Conservation (phyloP, 2,329 filamentous ascomycete genomes). For the Byssothecium circinans region DNA sequence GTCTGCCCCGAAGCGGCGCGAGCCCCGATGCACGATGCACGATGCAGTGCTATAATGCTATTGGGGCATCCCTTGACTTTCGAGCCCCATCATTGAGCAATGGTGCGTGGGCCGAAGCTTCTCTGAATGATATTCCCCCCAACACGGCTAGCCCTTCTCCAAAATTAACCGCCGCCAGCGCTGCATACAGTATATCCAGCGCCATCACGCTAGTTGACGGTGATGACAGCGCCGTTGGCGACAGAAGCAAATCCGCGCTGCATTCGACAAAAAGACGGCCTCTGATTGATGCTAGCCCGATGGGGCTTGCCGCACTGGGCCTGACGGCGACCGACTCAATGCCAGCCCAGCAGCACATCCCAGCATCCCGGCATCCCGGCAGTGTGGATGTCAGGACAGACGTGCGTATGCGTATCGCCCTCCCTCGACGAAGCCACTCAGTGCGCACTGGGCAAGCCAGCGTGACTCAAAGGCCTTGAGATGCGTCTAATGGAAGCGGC, state of each 20-base stretch:
- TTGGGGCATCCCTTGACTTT: conserved; percentile 26
- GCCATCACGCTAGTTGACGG: conserved; percentile 21
- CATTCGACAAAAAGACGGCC: too few relatives aligned
- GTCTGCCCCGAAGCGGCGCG: conserved; percentile 27
- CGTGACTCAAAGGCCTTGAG: conserved; percentile 13
- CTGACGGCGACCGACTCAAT: not conserved
- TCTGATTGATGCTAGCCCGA: conserved; percentile 18
- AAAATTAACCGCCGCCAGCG: conserved; percentile 28
- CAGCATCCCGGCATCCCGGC: conserved; percentile 14
- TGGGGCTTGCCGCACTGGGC: conserved; percentile 4
- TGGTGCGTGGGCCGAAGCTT: conserved; percentile 15
- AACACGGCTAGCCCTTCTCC: conserved; percentile 24
- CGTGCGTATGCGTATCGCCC: conserved; percentile 8
- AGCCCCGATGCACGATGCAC: conserved; percentile 39
- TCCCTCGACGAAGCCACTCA: conserved; percentile 3
- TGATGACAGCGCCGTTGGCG: conserved; percentile 21
- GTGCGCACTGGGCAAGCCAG: conserved; percentile 8
- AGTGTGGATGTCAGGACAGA: conserved; percentile 11
- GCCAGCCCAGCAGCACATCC: conserved; percentile 11
- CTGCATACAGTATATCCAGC: too few relatives aligned
- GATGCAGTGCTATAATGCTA: conserved; percentile 18
- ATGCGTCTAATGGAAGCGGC: conserved; percentile 3
- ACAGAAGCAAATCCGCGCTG: conserved; percentile 20
- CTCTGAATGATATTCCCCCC: conserved; percentile 22
- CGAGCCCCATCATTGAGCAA: conserved; percentile 33